A percentile compares a stretch with the other conserved stretches of the same genome.
Conservation (phyloP, 1,284 basidiomycete species). For the Rhodofomes roseus region DNA sequence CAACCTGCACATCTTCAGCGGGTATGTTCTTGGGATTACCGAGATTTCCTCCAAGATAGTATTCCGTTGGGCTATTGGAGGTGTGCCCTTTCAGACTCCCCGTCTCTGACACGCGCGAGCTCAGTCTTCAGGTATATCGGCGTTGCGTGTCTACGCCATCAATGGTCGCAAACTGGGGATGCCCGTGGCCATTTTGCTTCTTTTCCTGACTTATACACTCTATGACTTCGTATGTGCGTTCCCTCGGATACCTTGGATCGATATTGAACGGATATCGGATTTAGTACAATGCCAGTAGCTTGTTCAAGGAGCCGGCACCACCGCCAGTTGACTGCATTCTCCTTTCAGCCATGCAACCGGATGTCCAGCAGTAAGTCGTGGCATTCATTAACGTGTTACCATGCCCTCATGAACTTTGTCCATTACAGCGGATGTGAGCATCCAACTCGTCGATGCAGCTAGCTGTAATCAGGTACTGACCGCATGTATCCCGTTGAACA, state of each 20-base stretch:
- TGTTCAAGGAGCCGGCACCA: background rate
- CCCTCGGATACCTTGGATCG: background rate
- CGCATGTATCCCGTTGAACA: background rate
- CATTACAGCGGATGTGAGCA: background rate
- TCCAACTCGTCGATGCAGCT: too few relatives aligned
- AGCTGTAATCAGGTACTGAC: background rate
- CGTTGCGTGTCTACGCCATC: background rate
- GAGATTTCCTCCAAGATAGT: background rate
- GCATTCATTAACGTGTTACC: too few relatives aligned
- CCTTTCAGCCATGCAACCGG: background rate
- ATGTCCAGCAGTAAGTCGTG: background rate
- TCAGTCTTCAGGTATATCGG: background rate
- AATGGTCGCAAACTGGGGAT: background rate
- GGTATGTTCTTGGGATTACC: background rate
- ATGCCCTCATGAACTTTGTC: background rate
- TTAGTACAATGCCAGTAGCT: background rate
- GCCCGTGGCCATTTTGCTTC: background rate
- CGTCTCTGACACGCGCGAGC: background rate
- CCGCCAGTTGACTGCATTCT: background rate
- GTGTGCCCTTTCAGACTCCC: background rate
- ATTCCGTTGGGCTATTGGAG: background rate
- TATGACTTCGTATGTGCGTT: background rate
- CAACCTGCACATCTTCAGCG: background rate
- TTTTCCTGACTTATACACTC: background rate
- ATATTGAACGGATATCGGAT: background rate